These are phyloP conservation scores for Lotus japonicus DNA, from an alignment of 306 rosid species.

Conservation along the genomic window DNA sequence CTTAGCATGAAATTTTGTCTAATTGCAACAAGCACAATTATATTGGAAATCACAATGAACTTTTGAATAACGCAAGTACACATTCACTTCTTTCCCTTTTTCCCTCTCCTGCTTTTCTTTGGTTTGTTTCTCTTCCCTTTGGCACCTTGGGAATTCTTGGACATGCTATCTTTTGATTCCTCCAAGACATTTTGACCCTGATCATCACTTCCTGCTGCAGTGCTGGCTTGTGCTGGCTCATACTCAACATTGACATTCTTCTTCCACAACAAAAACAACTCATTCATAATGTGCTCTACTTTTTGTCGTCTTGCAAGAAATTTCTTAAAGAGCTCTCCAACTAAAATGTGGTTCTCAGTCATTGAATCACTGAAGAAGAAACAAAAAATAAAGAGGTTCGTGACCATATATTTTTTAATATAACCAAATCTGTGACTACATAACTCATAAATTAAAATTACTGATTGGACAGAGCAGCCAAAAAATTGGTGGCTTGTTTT, in stretches of 20 bases:
- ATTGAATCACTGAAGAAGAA: not conserved
- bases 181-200: not conserved
- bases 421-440: not conserved
- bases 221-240: conserved; percentile 11
- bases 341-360: not conserved
- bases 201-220: not conserved
- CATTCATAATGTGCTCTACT: not conserved
- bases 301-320: not conserved
- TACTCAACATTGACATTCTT: not conserved
- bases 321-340: not conserved
- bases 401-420: not conserved
- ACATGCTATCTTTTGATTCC: not conserved
- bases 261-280: not conserved
- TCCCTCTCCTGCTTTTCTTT: conserved; percentile 4
- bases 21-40: too few species aligned
- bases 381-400: not conserved
- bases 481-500: too few species aligned
- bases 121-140: not conserved
- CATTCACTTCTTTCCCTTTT: not conserved
- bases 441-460: not conserved
- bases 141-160: conserved; percentile 2
- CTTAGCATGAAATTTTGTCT: too few species aligned
- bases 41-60: too few species aligned
- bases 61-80: not conserved
- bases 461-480: too few species aligned